Conservation (phyloP, 352 stramenopile genomes). For the Pythium rhizo-oryzae region DNA sequence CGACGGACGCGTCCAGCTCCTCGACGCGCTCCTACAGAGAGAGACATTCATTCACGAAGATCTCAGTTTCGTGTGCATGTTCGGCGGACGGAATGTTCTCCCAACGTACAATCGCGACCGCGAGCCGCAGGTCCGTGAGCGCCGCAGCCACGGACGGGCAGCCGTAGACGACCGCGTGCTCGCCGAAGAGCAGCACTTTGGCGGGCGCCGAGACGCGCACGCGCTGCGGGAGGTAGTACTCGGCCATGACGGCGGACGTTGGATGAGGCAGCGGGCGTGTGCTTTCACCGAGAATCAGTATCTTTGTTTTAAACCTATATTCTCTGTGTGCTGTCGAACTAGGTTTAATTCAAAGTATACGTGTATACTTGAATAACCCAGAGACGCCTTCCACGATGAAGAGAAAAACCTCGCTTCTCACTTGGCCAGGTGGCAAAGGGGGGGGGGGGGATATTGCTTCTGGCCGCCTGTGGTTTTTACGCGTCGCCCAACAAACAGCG, state of each 20-base stretch:
- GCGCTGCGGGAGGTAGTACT: constrained; percentile 21
- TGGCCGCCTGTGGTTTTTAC: constrained; percentile 13
- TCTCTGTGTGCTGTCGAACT: neutral
- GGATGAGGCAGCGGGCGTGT: neutral
- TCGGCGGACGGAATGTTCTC: neutral
- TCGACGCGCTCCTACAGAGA: constrained; percentile 19
- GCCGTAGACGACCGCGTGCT: constrained; percentile 91
- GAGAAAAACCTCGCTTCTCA: neutral
- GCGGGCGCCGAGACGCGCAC: constrained; percentile 76
- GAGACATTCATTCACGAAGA: neutral
- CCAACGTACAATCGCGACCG: constrained; percentile 73
- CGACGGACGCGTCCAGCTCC: constrained; percentile 32
- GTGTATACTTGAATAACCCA: neutral
- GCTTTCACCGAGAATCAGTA: neutral
- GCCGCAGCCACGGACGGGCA: constrained; percentile 80
- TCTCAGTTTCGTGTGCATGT: neutral
- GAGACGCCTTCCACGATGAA: neutral
- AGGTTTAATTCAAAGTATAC: neutral
- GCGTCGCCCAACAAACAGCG: neutral
- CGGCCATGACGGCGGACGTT: neutral
- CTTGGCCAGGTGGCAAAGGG: neutral
- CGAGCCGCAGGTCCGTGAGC: constrained; percentile 83
- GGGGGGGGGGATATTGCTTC: too few species aligned
- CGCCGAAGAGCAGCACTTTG: constrained; percentile 91
- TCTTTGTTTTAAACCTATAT: neutral